phyloP scores from a whole-genome alignment of 225 moss, liverwort and hornwort genomes.

The Thuidium tamariscinum region DNA sequence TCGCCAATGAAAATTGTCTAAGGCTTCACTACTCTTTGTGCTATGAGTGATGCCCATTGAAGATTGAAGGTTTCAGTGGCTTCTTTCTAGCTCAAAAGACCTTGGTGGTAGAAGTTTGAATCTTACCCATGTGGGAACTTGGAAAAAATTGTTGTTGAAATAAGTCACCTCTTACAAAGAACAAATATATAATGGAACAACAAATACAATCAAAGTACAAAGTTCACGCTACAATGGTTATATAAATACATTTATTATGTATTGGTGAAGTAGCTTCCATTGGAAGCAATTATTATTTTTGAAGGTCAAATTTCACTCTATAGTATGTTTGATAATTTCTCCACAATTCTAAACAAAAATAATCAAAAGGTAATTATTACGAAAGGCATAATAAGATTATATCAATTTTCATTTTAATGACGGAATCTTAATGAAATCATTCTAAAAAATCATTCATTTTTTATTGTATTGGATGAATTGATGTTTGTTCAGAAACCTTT shows the following conservation, averaged over 20 bases:
- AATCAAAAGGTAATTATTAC: background rate
- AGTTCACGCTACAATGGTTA: background rate
- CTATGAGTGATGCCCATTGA: fast-evolving
- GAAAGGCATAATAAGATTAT: background rate
- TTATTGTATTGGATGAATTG: background rate
- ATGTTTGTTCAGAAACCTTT: background rate
- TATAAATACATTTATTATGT: fast-evolving
- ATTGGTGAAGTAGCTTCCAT: background rate
- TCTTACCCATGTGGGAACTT: fast-evolving
- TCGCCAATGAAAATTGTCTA: background rate
- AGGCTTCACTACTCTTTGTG: fast-evolving
- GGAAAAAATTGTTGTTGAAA: background rate
- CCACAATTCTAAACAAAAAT: background rate
- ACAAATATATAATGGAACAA: background rate
- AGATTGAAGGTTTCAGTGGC: background rate
- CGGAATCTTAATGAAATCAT: fast-evolving
- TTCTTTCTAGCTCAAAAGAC: fast-evolving
- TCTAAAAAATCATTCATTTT: background rate
- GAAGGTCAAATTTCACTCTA: background rate
- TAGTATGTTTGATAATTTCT: background rate
- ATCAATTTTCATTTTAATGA: background rate
- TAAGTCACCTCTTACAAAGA: fast-evolving
- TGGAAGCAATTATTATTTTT: background rate
- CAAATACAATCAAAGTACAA: background rate
- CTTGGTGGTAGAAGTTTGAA: fast-evolving